phyloP scores from a whole-genome alignment of 225 moss, liverwort and hornwort genomes.

The Pseudisothecium myosuroides region DNA sequence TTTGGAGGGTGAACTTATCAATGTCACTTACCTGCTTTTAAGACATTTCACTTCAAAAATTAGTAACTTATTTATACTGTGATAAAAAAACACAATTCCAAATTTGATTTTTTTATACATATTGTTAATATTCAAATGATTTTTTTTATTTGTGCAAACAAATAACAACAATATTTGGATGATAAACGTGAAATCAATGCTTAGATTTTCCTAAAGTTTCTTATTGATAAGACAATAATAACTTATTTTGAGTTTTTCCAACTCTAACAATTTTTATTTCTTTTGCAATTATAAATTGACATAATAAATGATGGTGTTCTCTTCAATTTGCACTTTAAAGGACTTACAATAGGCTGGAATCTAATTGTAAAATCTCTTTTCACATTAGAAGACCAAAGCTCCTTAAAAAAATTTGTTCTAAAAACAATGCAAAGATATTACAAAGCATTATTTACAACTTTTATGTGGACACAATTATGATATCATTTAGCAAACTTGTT shows the following conservation, averaged over 20 bases:
- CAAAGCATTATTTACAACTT: too few relatives aligned
- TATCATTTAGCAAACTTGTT: not conserved
- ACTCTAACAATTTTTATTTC: not conserved
- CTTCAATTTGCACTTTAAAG: not conserved
- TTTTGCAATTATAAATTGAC: not conserved
- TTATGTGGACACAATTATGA: not conserved
- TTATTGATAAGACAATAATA: too few relatives aligned
- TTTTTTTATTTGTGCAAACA: not conserved
- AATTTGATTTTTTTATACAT: not conserved
- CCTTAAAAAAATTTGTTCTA: not conserved
- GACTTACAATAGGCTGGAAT: too few relatives aligned
- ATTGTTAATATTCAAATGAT: accelerated
- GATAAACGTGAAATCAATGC: not conserved
- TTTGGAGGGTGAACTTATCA: not conserved
- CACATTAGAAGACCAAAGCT: not conserved
- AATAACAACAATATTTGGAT: not conserved
- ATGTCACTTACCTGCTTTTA: accelerated
- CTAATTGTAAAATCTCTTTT: too few relatives aligned
- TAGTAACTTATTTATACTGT: not conserved
- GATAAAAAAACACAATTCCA: not conserved
- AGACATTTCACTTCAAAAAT: not conserved
- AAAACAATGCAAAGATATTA: not conserved
- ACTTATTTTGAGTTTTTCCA: not conserved
- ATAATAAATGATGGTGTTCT: not conserved
- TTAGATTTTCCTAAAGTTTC: too few relatives aligned